phyloP scores from a whole-genome alignment of 1,284 basidiomycete species.

The Ceratobasidium sp. region DNA sequence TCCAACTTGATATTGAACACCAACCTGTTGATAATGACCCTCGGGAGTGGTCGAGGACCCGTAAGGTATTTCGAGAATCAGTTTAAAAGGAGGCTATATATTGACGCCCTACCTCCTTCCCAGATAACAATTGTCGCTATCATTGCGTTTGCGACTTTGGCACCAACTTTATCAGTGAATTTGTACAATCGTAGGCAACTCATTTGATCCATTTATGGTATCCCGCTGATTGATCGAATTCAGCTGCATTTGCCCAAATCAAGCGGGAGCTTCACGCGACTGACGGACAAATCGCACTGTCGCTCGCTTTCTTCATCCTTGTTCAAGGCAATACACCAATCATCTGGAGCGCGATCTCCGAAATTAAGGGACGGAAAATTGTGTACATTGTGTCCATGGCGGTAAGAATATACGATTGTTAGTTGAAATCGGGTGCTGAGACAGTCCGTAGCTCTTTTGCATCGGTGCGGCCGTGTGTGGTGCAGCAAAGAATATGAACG shows the following conservation, averaged over 20 bases:
- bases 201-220: background rate
- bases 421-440: background rate
- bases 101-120: background rate
- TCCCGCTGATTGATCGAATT: conserved; percentile 1
- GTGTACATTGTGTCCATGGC: conserved; percentile 68
- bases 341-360: conserved; percentile 74
- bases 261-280: conserved; percentile 68
- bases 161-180: conserved; percentile 70
- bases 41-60: conserved; percentile 67
- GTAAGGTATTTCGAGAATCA: conserved; percentile 60
- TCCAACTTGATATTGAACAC: conserved; percentile 65
- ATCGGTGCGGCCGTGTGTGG: conserved; percentile 71
- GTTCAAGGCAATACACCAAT: conserved; percentile 74
- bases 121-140: conserved; percentile 64
- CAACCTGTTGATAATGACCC: conserved; percentile 77
- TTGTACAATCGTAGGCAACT: conserved; percentile 68
- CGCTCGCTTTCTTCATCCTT: conserved; percentile 78
- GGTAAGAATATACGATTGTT: conserved; percentile 43
- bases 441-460: conserved; percentile 59
- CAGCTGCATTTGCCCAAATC: conserved; percentile 72
- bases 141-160: conserved; percentile 65
- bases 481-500: conserved; percentile 62
- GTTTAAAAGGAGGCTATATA: conserved; percentile 1
- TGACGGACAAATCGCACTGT: conserved; percentile 71
- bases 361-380: conserved; percentile 81